These are phyloP conservation scores for Leptographium galeiforme DNA, from an alignment of 2,329 filamentous ascomycete species.

Conservation along the genomic window DNA sequence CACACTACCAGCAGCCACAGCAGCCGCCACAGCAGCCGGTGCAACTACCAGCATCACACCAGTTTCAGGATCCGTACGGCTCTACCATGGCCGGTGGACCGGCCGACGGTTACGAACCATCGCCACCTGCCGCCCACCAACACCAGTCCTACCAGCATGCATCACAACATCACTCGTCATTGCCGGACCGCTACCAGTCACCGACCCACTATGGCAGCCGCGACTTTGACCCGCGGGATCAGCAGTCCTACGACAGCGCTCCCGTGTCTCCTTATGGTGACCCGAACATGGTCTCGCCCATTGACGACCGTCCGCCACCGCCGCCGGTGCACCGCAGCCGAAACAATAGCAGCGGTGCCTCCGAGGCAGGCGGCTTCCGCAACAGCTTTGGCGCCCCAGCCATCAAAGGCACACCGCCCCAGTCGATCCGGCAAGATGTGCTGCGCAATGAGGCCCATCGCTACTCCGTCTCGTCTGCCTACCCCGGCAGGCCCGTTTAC, in stretches of 20 bases:
- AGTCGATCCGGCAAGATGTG: constrained; percentile 44
- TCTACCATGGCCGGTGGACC: constrained; percentile 1
- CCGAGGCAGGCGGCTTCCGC: constrained; percentile 26
- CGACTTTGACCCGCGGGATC: neutral
- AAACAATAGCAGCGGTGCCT: constrained; percentile 28
- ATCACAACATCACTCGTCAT: neutral
- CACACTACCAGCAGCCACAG: neutral
- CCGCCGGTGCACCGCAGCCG: constrained; percentile 41
- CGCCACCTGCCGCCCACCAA: constrained; percentile 16
- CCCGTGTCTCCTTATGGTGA: constrained; percentile 1
- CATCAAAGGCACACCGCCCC: constrained; percentile 26
- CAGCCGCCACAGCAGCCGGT: neutral
- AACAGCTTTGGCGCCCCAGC: constrained; percentile 25
- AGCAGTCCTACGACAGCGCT: constrained; percentile 18
- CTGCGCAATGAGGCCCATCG: constrained; percentile 44
- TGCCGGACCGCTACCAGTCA: constrained; percentile 3
- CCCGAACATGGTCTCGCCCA: neutral
- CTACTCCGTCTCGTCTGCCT: constrained; percentile 30
- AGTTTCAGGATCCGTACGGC: constrained; percentile 7
- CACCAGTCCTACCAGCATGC: neutral
- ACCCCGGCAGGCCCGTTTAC: constrained; percentile 41
- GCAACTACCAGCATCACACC: neutral
- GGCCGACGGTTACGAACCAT: constrained; percentile 35
- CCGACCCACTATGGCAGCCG: constrained; percentile 3
- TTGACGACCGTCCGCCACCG: constrained; percentile 36